Evolutionary conservation across 2,329 filamentous ascomycete genomes (phyloP), one percentile per base, ranked within the genome.

Genomic region (Penicillium verrucosum): DNA sequence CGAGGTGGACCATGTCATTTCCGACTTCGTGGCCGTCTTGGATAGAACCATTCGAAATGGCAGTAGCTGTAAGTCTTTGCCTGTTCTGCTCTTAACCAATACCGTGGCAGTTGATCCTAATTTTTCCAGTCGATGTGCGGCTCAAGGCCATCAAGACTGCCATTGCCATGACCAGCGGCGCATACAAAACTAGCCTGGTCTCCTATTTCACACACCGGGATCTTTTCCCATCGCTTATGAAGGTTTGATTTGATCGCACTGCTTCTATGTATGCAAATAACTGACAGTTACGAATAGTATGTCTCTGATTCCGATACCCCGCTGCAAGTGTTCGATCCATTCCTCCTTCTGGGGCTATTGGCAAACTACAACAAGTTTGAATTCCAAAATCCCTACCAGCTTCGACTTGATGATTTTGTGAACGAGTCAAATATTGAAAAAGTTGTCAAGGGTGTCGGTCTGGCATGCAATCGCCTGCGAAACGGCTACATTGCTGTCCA

Each of bases 341-440:
- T 97, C 64, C 85, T 88, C 14, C 82, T 97, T 10, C 81, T 97
- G 21, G 93, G 93, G 12, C 81, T 97, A 4, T 80, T 99, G 51
- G 89, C 90, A 62, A 99, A 97, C 76, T 97, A 97, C 82, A 97
- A 99, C 82, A 99, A 97, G 74, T 99, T 99, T 69, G 94, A 99
- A 74, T 93, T 95, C 56, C 92, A 96, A 71, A 99, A 99, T 66
- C 93, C 93, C 0, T 99, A 99, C 68, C 89, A 94, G 67, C 79
- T 95, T 60, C 89, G 93, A 29, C 82, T 99, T 16, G 92, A 93
- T 66, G 92, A 97, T 73, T 97, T 97, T 74, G 91, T 97, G 67
- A 96, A 99, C 70, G 92, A 97, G 69, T 79, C 82, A 0, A 88
- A 89, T 2, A 97, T 97, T 66, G 84, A 88, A 58, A 90, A 90